phyloP scores from a whole-genome alignment of 805 yeast genomes.

The Starmerella roubikii region DNA sequence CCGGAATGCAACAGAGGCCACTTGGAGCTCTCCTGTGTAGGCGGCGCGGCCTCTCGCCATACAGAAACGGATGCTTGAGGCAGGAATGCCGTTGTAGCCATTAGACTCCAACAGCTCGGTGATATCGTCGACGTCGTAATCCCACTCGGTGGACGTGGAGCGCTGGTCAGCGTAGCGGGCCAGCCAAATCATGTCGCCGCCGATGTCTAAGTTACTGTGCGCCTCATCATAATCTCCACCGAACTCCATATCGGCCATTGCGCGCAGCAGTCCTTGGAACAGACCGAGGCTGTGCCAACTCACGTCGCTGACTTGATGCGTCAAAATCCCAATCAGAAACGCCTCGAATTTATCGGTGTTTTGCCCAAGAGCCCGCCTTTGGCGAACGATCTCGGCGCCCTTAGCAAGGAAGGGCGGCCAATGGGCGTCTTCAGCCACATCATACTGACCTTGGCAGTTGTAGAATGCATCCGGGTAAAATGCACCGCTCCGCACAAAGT shows the following conservation, averaged over 20 bases:
- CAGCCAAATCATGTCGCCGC: slow-evolving; percentile 47
- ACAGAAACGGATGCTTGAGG: slow-evolving; percentile 28
- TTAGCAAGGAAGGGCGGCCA: slow-evolving; percentile 52
- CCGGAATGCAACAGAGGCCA: slow-evolving; percentile 24
- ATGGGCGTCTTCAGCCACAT: slow-evolving; percentile 48
- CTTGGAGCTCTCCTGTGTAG: slow-evolving; percentile 33
- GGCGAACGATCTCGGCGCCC: slow-evolving; percentile 35
- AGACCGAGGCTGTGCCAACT: slow-evolving; percentile 54
- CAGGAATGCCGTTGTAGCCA: slow-evolving; percentile 8
- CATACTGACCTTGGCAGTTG: slow-evolving; percentile 38
- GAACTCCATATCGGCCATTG: slow-evolving; percentile 41
- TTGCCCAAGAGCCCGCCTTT: slow-evolving; percentile 20
- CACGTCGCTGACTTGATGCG: slow-evolving; percentile 52
- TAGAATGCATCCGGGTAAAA: slow-evolving; percentile 62
- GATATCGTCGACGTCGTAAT: slow-evolving; percentile 34
- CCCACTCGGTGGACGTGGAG: slow-evolving; percentile 21
- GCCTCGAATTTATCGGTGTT: slow-evolving; percentile 30
- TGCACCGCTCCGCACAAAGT: slow-evolving; percentile 42
- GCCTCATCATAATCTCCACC: slow-evolving; percentile 37
- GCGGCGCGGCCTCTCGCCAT: slow-evolving; percentile 44
- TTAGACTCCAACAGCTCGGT: slow-evolving; percentile 32
- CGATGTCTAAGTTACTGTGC: slow-evolving; percentile 42
- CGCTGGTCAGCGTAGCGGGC: slow-evolving; percentile 26
- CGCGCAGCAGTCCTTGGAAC: slow-evolving; percentile 41
- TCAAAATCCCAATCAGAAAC: slow-evolving; percentile 43